phyloP scores from a whole-genome alignment of 495 filamentous ascomycete species.

The Lasiosphaeria hispida region DNA sequence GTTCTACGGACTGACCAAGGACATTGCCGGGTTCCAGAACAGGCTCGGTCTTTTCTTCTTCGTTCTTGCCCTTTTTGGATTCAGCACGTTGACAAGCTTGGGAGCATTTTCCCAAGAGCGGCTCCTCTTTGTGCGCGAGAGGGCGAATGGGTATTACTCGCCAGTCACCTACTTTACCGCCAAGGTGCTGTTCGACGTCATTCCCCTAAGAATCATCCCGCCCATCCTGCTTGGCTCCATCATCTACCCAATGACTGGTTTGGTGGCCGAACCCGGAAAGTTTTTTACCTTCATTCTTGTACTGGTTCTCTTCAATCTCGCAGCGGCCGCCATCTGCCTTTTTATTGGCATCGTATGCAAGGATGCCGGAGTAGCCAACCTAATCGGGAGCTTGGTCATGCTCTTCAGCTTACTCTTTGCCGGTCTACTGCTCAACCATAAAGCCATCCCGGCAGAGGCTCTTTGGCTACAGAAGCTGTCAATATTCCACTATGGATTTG shows the following conservation, averaged over 20 bases:
- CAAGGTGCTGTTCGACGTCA: constrained; percentile 93
- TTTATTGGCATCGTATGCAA: constrained; percentile 96
- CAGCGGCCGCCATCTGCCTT: constrained; percentile 86
- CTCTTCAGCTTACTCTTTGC: constrained; percentile 95
- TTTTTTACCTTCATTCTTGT: constrained; percentile 92
- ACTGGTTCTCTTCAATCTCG: constrained; percentile 92
- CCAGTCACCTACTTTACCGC: constrained; percentile 94
- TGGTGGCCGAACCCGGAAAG: constrained; percentile 75
- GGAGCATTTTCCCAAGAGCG: constrained; percentile 93
- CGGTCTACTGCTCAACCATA: constrained; percentile 87
- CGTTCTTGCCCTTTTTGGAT: constrained; percentile 90
- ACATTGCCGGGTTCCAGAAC: constrained; percentile 98
- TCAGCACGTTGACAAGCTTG: constrained; percentile 89
- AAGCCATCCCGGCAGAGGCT: constrained; percentile 79
- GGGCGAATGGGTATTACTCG: constrained; percentile 97
- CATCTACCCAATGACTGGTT: constrained; percentile 95
- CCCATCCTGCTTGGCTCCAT: constrained; percentile 97
- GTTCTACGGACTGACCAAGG: constrained; percentile 93
- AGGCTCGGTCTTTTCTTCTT: constrained; percentile 99
- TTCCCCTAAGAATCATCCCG: constrained; percentile 89
- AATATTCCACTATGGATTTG: constrained; percentile 98
- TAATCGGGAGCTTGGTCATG: constrained; percentile 96
- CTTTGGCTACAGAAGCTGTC: constrained; percentile 94
- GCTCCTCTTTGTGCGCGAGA: constrained; percentile 87
- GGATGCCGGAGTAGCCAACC: constrained; percentile 86